Conservation (phyloP, 371 early-diverging fungal genomes). For the Mucor velutinosus region DNA sequence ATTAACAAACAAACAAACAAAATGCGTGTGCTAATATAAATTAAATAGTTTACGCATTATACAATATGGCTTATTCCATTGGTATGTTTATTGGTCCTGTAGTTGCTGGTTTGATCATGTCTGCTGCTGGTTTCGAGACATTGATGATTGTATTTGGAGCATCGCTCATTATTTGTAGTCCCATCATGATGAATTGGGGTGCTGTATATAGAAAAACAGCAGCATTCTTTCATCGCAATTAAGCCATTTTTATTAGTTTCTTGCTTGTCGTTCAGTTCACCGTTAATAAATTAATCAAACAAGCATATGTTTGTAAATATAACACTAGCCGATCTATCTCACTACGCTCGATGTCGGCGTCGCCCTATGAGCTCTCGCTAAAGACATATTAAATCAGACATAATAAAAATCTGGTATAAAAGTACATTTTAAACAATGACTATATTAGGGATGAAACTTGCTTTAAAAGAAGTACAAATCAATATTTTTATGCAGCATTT, state of each 20-base stretch:
- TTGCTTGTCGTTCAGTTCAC: not conserved
- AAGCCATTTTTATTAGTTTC: not conserved
- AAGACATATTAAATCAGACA: too few relatives aligned
- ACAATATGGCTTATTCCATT: conserved; percentile 59
- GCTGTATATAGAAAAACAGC: conserved; percentile 15
- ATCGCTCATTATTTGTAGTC: conserved; percentile 35
- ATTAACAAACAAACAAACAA: not conserved
- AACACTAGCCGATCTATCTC: too few relatives aligned
- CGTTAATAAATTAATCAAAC: not conserved
- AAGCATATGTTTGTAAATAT: not conserved
- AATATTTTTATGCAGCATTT: too few relatives aligned
- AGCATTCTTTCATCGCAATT: conserved; percentile 1
- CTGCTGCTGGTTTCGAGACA: conserved; percentile 32
- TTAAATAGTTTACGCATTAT: conserved; percentile 51
- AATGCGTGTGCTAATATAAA: not conserved
- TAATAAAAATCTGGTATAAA: too few relatives aligned
- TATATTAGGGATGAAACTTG: too few relatives aligned
- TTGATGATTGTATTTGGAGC: conserved; percentile 41
- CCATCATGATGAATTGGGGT: conserved; percentile 47
- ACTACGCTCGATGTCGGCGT: too few relatives aligned
- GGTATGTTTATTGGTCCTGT: conserved; percentile 66
- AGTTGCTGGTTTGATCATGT: conserved; percentile 52
- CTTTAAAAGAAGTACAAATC: too few relatives aligned
- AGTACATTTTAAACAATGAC: too few relatives aligned
- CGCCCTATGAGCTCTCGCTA: too few relatives aligned